phyloP scores from a whole-genome alignment of 2,329 filamentous ascomycete species.

The Sporothrix globosa region DNA sequence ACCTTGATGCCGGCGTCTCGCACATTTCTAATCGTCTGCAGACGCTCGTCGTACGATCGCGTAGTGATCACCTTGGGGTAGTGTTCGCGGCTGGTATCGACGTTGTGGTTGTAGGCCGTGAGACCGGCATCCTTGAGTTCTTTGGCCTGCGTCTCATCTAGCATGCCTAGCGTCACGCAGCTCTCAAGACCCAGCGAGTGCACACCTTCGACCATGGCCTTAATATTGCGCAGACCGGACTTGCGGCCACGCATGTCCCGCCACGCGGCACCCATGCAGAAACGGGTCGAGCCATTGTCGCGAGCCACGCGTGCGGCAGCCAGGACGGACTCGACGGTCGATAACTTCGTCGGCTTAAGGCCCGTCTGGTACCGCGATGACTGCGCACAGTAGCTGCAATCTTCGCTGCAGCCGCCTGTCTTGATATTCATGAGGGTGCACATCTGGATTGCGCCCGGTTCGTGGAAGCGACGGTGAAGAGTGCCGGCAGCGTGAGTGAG shows the following conservation, averaged over 20 bases:
- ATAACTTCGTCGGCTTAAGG: conserved; percentile 77
- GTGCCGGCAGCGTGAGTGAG: conserved; percentile 28
- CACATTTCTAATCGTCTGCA: conserved; percentile 77
- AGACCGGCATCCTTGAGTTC: conserved; percentile 82
- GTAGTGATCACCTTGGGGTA: conserved; percentile 87
- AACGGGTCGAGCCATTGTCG: conserved; percentile 82
- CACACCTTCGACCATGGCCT: conserved; percentile 82
- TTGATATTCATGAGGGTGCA: conserved; percentile 98
- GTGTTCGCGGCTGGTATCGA: conserved; percentile 87
- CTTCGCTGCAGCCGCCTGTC: conserved; percentile 87
- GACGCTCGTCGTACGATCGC: conserved; percentile 81
- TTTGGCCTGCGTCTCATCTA: conserved; percentile 76
- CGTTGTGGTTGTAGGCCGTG: conserved; percentile 93
- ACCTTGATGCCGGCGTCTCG: conserved; percentile 86
- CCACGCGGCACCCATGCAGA: conserved; percentile 96
- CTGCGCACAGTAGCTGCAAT: conserved; percentile 92
- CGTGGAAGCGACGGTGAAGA: conserved; percentile 82
- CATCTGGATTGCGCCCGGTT: conserved; percentile 81
- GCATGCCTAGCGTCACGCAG: conserved; percentile 94
- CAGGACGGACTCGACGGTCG: conserved; percentile 78
- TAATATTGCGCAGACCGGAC: conserved; percentile 79
- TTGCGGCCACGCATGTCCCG: conserved; percentile 91
- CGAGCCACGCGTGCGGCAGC: conserved; percentile 76
- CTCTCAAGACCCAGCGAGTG: conserved; percentile 83
- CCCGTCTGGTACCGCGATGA: conserved; percentile 80